These are phyloP conservation scores for Penicillium vulpinum DNA, from an alignment of 2,329 filamentous ascomycete genomes.

Conservation along the genomic window DNA sequence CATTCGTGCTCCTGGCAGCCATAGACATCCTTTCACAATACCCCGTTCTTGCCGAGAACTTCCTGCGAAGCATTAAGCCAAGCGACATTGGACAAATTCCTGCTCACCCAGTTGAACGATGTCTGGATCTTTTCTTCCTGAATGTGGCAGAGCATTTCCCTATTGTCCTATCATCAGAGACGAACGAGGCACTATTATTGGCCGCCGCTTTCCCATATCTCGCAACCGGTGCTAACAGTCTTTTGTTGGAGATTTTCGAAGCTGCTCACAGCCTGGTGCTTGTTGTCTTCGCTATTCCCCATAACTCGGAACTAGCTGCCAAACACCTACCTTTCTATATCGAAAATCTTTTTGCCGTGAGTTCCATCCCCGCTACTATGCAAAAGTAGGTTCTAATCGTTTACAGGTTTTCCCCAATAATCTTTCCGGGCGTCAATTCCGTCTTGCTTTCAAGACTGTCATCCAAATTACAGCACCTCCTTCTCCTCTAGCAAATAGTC, in stretches of 20 bases:
- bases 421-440: conserved; percentile 81
- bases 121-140: conserved; percentile 83
- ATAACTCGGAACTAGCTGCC: conserved; percentile 69
- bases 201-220: conserved; percentile 75
- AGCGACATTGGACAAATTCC: conserved; percentile 58
- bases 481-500: conserved; percentile 68
- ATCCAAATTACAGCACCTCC: conserved; percentile 80
- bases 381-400: not conserved
- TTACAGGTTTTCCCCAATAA: conserved; percentile 69
- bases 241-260: conserved; percentile 75
- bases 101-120: conserved; percentile 65
- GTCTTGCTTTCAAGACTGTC: conserved; percentile 81
- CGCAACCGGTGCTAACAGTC: conserved; percentile 55
- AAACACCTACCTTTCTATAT: conserved; percentile 80
- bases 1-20: conserved; percentile 77
- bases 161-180: conserved; percentile 63
- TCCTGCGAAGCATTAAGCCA: conserved; percentile 65
- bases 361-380: conserved; percentile 10
- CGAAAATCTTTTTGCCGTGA: conserved; percentile 68
- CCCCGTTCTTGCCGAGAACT: conserved; percentile 63
- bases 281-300: conserved; percentile 75
- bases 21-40: conserved; percentile 79
- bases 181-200: conserved; percentile 72
- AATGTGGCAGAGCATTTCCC: conserved; percentile 84
- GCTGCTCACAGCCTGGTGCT: conserved; percentile 81